Evolutionary conservation across 352 stramenopile genomes (phyloP), one percentile per base, ranked within the genome.

Genomic region (Chrysophaeum taylorii): DNA sequence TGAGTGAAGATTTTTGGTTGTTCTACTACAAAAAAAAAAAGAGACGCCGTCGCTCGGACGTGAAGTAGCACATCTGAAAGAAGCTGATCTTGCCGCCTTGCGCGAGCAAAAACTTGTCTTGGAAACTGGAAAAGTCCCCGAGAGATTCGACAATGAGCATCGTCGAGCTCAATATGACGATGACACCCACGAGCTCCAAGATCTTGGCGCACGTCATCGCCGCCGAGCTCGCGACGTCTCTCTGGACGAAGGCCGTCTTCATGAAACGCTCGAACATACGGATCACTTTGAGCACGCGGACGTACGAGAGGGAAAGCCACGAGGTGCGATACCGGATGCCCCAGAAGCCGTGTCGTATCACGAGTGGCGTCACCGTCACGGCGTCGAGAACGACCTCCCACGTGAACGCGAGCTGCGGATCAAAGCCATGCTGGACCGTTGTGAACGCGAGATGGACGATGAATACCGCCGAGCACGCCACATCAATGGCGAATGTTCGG

Each of bases 11-110:
- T n/a, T n/a, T n/a, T n/a, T n/a, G n/a, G n/a, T n/a, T n/a, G n/a
- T n/a, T n/a, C n/a, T n/a, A n/a, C n/a, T n/a, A n/a, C n/a, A n/a
- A n/a, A n/a, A n/a, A n/a, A n/a, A n/a, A n/a, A n/a, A n/a, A n/a
- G n/a, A n/a, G n/a, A n/a, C n/a, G n/a, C n/a, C n/a, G n/a, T n/a
- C n/a, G n/a, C n/a, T n/a, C n/a, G n/a, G n/a, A n/a, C 48, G 48
- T 60, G 48, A 60, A 60, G 48, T 60, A 60, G 48, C 25, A 15
- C 48, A 60, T 60, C 48, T 60, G 48, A 21, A 33, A 60, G 25
- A 60, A 60, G 5, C 5, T 23, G 25, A 60, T 60, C 18, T 60
- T 25, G 48, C 48, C 48, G 18, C 25, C 33, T 7, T 60, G 18
- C 48, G 48, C 21, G 18, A 25, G 18, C 18, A 23, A 60, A 25